Conservation (phyloP, 352 stramenopile species). For the Globisporangium paroecandrum region DNA sequence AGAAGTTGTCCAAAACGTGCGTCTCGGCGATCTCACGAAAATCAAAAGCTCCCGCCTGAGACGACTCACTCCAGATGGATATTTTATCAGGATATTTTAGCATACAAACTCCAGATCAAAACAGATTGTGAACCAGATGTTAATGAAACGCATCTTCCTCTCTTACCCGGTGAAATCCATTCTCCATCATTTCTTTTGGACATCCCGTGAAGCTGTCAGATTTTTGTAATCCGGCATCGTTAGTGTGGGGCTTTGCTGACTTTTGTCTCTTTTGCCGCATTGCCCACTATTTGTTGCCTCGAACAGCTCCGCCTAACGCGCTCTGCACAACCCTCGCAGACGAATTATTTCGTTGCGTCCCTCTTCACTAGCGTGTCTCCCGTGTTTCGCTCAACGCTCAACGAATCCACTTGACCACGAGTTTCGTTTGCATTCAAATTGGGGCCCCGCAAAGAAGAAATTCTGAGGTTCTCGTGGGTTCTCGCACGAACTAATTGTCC, state of each 20-base stretch:
- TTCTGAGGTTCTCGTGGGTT: background rate
- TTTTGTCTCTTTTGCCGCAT: no score
- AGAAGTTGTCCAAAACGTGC: background rate
- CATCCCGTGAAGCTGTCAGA: no score
- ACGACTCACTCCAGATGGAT: background rate
- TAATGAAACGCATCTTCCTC: no score
- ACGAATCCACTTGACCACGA: background rate
- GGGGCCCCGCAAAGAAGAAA: no score
- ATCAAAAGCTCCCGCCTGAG: background rate
- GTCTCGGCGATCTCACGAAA: background rate
- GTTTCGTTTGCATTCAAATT: background rate
- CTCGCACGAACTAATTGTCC: background rate
- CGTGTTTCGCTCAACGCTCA: background rate
- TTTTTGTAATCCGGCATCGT: background rate
- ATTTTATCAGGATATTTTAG: background rate
- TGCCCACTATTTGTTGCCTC: no score
- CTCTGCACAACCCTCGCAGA: background rate
- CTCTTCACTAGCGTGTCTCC: background rate
- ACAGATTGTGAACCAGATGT: background rate
- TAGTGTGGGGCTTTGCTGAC: background rate
- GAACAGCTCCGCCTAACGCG: background rate
- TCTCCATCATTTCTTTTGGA: no score
- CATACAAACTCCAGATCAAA: background rate
- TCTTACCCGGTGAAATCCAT: background rate
- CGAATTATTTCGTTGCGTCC: background rate